Evolutionary conservation across 2,329 filamentous ascomycete genomes (phyloP).

Genomic region (Gaeumannomyces tritici): DNA sequence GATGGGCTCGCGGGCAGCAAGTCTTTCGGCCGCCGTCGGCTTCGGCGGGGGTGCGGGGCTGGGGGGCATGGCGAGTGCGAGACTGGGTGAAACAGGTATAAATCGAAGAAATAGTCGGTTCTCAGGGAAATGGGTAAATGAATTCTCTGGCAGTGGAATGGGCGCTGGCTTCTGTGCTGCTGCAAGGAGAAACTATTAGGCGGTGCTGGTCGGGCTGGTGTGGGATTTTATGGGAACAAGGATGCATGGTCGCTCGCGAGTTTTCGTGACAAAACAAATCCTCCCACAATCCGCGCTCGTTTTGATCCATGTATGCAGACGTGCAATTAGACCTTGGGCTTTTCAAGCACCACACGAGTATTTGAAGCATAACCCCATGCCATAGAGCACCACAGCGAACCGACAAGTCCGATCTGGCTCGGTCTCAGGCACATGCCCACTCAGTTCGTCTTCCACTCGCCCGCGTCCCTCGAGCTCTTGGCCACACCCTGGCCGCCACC

Average conservation of each 20-base stretch:
- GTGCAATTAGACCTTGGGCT: too few species aligned
- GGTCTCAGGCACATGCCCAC: background rate
- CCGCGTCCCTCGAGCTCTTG: conserved; percentile 47
- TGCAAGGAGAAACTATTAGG: too few species aligned
- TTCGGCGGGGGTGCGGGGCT: background rate
- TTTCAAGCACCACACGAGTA: too few species aligned
- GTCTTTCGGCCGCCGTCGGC: conserved; percentile 1
- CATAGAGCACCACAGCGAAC: too few species aligned
- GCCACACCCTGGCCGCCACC: conserved; percentile 35
- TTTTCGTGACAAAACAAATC: too few species aligned
- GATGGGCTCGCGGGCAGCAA: conserved; percentile 1
- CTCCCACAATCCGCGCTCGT: too few species aligned
- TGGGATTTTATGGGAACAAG: too few species aligned
- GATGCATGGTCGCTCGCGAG: too few species aligned
- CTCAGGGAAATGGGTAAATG: background rate
- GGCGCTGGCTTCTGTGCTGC: too few species aligned
- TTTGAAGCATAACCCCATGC: too few species aligned
- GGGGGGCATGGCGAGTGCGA: background rate
- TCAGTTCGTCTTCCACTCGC: conserved; percentile 42
- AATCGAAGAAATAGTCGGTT: background rate
- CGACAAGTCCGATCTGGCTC: background rate
- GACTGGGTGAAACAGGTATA: background rate
- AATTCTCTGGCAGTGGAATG: background rate
- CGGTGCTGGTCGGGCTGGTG: too few species aligned
- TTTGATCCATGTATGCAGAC: too few species aligned